phyloP scores from a whole-genome alignment of 2,329 filamentous ascomycete species.

The Hymenoscyphus infarciens region DNA sequence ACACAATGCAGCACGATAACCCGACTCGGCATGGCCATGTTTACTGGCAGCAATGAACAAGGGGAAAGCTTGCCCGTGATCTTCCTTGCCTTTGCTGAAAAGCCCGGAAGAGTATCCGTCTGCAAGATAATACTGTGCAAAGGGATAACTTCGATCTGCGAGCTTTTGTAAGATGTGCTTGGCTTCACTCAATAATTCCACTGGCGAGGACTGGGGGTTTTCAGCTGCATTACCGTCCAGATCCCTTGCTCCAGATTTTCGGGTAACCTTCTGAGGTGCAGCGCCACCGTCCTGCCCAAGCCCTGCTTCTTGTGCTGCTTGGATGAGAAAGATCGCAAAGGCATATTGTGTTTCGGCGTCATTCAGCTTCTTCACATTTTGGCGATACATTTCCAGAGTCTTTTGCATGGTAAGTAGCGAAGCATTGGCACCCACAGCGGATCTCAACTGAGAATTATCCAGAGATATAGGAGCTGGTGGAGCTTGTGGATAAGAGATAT shows the following conservation, averaged over 20 bases:
- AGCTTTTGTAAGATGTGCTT: conserved; percentile 84
- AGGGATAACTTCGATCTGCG: conserved; percentile 85
- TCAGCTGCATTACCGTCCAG: conserved; percentile 46
- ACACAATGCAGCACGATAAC: conserved; percentile 87
- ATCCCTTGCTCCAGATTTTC: conserved; percentile 45
- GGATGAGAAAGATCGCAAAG: conserved; percentile 91
- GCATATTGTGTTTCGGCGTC: conserved; percentile 90
- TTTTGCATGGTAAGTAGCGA: conserved; percentile 88
- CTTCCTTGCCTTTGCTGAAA: conserved; percentile 91
- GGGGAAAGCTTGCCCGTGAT: conserved; percentile 87
- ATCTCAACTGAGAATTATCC: conserved; percentile 78
- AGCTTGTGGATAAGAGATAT: conserved; percentile 40
- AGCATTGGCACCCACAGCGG: conserved; percentile 80
- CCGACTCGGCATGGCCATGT: conserved; percentile 94
- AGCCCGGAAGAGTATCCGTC: conserved; percentile 92
- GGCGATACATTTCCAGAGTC: conserved; percentile 95
- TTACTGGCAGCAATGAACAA: conserved; percentile 92
- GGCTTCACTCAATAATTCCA: conserved; percentile 78
- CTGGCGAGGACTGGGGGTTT: conserved; percentile 48
- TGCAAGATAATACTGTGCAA: conserved; percentile 95
- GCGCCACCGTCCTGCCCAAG: conserved; percentile 46
- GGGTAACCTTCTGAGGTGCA: conserved; percentile 33
- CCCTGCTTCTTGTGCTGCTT: conserved; percentile 77
- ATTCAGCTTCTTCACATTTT: conserved; percentile 95
- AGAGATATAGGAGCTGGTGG: conserved; percentile 43